These are phyloP conservation scores for Apiotrichum brassicae DNA, from an alignment of 1,284 basidiomycete genomes.

Conservation along the genomic window DNA sequence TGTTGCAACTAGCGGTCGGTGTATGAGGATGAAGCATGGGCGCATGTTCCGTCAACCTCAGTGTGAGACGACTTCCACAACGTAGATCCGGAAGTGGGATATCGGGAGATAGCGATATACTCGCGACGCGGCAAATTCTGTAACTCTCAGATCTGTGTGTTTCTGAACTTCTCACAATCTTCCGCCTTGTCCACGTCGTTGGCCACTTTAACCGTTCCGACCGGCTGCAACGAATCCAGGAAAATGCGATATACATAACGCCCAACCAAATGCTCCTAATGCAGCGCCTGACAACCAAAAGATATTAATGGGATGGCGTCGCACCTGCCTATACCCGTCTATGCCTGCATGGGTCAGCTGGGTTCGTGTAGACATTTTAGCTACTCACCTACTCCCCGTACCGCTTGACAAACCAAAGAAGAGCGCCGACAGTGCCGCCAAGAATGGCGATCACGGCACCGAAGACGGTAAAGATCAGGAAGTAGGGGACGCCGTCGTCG, in stretches of 20 bases:
- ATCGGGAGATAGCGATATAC: no score
- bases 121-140: neutral
- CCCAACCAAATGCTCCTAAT: neutral
- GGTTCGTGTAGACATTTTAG: neutral
- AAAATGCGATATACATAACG: conserved; percentile 6
- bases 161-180: neutral
- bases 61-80: no score
- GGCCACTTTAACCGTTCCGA: no score
- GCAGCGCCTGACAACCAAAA: neutral
- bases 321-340: no score
- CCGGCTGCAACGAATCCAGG: no score
- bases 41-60: no score
- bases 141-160: neutral
- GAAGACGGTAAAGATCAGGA: neutral
- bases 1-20: no score
- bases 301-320: neutral
- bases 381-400: conserved; percentile 6
- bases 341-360: neutral
- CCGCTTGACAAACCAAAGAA: neutral
- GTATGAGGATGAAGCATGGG: no score
- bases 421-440: neutral
- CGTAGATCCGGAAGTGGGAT: no score
- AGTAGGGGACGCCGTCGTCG: conserved; percentile 4
- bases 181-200: no score
- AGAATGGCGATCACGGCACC: conserved; percentile 2